Conservation (phyloP, 2,329 filamentous ascomycete species). For the Ophiobolus disseminans region DNA sequence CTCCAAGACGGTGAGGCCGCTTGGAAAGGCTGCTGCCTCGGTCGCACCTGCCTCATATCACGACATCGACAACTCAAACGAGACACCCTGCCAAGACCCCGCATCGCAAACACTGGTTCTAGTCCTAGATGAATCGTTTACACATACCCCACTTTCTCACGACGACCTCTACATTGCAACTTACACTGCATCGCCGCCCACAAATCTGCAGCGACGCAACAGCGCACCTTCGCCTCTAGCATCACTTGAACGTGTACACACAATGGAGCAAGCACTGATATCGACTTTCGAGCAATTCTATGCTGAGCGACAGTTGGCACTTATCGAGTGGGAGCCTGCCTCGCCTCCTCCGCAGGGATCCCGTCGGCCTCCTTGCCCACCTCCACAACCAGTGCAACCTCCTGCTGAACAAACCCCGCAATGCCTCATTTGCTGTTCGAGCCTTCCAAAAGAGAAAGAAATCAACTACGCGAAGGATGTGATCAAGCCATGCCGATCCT, state of each 20-base stretch:
- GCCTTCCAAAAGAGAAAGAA: conserved; percentile 15
- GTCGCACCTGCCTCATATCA: conserved; percentile 17
- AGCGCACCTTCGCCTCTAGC: conserved; percentile 15
- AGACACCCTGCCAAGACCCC: conserved; percentile 16
- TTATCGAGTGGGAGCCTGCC: conserved; percentile 11
- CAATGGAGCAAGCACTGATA: conserved; percentile 1
- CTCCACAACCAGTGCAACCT: background rate
- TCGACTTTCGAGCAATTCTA: conserved; percentile 11
- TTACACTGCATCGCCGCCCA: conserved; percentile 1
- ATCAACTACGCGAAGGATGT: conserved; percentile 9
- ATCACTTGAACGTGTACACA: background rate
- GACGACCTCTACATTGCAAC: conserved; percentile 17
- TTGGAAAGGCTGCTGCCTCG: conserved; percentile 25
- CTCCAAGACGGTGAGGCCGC: conserved; percentile 29
- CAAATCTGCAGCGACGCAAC: conserved; percentile 14
- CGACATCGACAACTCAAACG: conserved; percentile 18
- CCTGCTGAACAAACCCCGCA: conserved; percentile 6
- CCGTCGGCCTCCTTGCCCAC: background rate
- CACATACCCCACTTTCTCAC: background rate
- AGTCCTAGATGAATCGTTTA: background rate
- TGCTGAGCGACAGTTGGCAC: conserved; percentile 12
- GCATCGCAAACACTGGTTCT: background rate
- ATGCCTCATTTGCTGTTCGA: conserved; percentile 34
- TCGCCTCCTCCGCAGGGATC: background rate
- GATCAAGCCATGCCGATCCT: conserved; percentile 42